These are phyloP conservation scores for Candolleomyces aberdarensis DNA, from an alignment of 768 basidiomycete species.

Conservation along the genomic window DNA sequence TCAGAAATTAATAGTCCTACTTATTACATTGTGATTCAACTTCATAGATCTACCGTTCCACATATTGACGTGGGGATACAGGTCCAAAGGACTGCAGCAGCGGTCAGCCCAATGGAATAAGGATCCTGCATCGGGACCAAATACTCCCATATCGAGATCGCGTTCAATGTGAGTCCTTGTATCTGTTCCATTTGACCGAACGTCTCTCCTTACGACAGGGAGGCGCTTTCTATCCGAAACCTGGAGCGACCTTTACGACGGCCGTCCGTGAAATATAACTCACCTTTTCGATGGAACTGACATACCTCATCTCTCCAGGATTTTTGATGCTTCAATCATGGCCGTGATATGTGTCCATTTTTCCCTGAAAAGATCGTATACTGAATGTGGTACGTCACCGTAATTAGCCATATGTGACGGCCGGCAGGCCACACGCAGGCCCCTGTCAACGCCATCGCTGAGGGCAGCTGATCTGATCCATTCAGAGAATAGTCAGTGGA, in stretches of 20 bases:
- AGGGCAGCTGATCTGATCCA: constrained; percentile 9
- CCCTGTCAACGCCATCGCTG: constrained; percentile 10
- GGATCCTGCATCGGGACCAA: background rate
- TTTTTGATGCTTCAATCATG: constrained; percentile 14
- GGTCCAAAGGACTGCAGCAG: background rate
- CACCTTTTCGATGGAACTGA: background rate
- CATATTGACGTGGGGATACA: background rate
- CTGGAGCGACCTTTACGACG: background rate
- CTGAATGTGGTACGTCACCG: no score
- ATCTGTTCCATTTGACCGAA: background rate
- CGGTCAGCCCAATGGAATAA: constrained; percentile 10
- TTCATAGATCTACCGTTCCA: background rate
- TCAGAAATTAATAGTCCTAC: background rate
- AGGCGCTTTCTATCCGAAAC: constrained; percentile 1
- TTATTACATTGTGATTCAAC: background rate
- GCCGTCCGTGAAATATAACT: background rate
- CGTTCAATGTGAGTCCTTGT: constrained; percentile 1
- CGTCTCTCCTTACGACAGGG: background rate
- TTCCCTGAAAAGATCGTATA: no score
- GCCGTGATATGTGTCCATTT: background rate
- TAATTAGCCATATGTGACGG: constrained; percentile 4
- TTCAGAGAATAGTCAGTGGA: background rate
- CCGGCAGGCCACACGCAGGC: constrained; percentile 4
- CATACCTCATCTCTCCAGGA: background rate
- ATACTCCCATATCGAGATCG: constrained; percentile 12